phyloP scores from a whole-genome alignment of 2,329 filamentous ascomycete species.

The Periconia sp. region DNA sequence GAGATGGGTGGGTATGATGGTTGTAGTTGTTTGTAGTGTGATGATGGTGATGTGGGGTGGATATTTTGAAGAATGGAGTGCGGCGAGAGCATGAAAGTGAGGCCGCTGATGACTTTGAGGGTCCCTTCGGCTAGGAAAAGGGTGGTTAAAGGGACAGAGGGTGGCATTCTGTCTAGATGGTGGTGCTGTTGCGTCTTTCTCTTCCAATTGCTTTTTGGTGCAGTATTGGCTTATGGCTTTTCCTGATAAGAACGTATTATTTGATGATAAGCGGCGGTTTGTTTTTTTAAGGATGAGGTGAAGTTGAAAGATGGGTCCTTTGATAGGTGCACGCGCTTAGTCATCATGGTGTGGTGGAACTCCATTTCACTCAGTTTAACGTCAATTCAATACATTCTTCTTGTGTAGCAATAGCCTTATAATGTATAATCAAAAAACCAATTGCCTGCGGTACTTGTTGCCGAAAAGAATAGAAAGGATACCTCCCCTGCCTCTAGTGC shows the following conservation, averaged over 20 bases:
- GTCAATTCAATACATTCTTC: no score
- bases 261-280: no score
- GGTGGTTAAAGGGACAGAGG: slow-evolving; percentile 10
- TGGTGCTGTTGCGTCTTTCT: neutral
- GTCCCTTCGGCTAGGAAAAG: slow-evolving; percentile 17
- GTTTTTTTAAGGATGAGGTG: no score
- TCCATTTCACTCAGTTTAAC: no score
- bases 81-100: slow-evolving; percentile 16
- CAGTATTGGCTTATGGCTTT: neutral
- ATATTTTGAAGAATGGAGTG: slow-evolving; percentile 12
- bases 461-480: neutral
- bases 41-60: neutral
- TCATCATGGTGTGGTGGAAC: no score
- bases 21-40: neutral
- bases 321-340: no score
- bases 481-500: neutral
- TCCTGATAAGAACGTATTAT: no score
- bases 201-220: neutral
- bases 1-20: slow-evolving; percentile 7
- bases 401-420: no score
- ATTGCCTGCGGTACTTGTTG: no score
- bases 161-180: neutral
- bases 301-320: neutral
- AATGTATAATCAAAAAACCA: no score
- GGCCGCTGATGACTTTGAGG: slow-evolving; percentile 17